These are phyloP conservation scores for Ormosia emarginata DNA, from an alignment of 306 rosid species.

Conservation along the genomic window DNA sequence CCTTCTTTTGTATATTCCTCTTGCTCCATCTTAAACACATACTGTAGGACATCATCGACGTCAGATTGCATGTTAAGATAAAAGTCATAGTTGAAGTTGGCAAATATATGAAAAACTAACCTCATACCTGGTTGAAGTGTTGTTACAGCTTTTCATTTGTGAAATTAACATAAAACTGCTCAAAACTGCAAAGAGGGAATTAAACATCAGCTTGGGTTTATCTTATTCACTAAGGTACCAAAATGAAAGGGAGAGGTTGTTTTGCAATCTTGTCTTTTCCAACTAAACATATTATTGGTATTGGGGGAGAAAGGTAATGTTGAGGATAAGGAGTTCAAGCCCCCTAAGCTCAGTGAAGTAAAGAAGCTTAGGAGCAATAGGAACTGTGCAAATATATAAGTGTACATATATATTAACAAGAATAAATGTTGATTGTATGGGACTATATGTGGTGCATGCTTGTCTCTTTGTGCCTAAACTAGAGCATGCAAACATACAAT, in stretches of 20 bases:
- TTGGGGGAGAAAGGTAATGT: background rate
- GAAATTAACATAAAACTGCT: constrained; percentile 86
- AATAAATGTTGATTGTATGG: constrained; percentile 12
- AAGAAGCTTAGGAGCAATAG: background rate
- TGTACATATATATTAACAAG: constrained; percentile 8
- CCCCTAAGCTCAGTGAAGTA: background rate
- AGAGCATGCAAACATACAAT: constrained; percentile 18
- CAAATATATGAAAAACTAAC: constrained; percentile 66
- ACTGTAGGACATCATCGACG: constrained; percentile 54
- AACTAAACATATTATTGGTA: constrained; percentile 9
- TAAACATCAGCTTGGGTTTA: constrained; percentile 22
- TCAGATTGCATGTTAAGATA: constrained; percentile 39
- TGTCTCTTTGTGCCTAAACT: background rate
- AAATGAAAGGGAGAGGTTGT: background rate
- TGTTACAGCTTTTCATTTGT: constrained; percentile 97
- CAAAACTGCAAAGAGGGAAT: constrained; percentile 65
- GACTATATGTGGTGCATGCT: background rate
- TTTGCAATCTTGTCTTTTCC: background rate
- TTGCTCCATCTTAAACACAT: constrained; percentile 94
- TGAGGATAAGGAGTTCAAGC: constrained; percentile 25
- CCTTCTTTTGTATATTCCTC: constrained; percentile 78
- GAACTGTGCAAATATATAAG: background rate
- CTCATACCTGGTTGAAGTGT: constrained; percentile 99
- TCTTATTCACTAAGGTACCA: constrained; percentile 3
- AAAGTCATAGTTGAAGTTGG: constrained; percentile 35